Base-by-base conservation (phyloP, 2,329 filamentous ascomycete genomes). In the Neonectria coccinea region DNA sequence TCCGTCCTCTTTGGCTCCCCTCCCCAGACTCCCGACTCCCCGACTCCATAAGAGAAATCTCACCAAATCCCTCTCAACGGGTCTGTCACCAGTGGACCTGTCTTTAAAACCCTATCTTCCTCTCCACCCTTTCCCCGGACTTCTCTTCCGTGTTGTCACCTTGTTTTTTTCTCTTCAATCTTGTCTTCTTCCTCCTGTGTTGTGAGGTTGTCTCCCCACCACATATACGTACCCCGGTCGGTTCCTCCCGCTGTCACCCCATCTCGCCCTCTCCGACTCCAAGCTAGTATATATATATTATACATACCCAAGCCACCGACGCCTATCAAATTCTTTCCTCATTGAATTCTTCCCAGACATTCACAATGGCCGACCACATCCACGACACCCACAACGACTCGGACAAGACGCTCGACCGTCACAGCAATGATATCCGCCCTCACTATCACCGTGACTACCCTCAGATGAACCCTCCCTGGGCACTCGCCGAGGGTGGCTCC, bases 401-500 rank as follows among this genome's bases (percentile, higher is more conserved):
- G 41, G 72, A 74, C 61, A 73, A 73, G 68, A 66, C 70, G 6
- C 58, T 74, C 29, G 72, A 73, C 29, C 67, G 67, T 12, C 65
- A 65, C 41, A 68, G 64, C 57, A 61, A 56, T 20, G 29, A 56
- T 16, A 51, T 48, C 8, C 69, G 71, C 48, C 67, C 68, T 44
- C 61, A 72, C 22, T 70, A 68, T 55, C 63, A 72, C 47, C 69
- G 73, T 39, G 75, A 76, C 51, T 73, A 72, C 58, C 60, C 64
- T 41, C 66, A 68, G n/a, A 62, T 73, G 58, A 68, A 67, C 41
- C 53, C 66, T 5, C 64, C 71, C 36, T 70, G 69, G 22, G 74
- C 77, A 22, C 72, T 73, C 33, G 86, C 91, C 73, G 91, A 91
- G 39, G 91, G 89, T 69, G 90, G 90, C 81, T 89, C 90, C 74